Evolutionary conservation across 768 basidiomycete species (phyloP), one percentile per base, ranked within the genome.

Genomic region (Collybia sordida): DNA sequence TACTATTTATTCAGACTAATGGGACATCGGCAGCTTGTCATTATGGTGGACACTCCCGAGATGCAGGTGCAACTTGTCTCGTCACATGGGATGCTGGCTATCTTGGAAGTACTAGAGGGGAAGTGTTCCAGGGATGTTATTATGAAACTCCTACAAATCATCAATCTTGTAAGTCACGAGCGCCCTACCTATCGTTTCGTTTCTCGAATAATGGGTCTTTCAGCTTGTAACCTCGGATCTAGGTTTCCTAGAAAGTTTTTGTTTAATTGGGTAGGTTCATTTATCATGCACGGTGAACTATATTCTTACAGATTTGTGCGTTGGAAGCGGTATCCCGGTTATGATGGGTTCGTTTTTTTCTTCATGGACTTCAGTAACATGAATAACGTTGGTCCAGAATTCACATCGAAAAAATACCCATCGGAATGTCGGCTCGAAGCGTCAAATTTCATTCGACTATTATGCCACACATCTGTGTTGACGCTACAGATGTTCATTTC

Each of bases 401-500:
- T 95, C 63, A 94, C 96, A 0, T 93, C 92, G 9, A 98, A 96
- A 73, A 92, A 89, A 59, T 93, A 91, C 62, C 86, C 94, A 1
- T 84, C 90, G 11, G 94, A 97, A 64, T 97, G 94, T 59, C 85
- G 97, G 28, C 68, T 90, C n/a, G 91, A 98, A 62, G 96, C 95
- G 0, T 98, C 97, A 2, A 86, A 91, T 59, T 98, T 98, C 67
- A 91, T 99, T 45, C 86, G 91, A 22, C 70, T 95, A 12, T 80
- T 98, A 21, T 97, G 96, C 64, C 85, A 93, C 62, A 90, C 93
- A 0, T 98, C 96, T 2, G 86, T 93, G 9, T 69, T 97, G 54
- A 99, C 96, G 1, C 71, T 98, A 34, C 96, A 98, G 63, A 98
- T 98, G 96, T 98, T 98, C 71, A 97, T 98, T 54, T 90, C 93